Percentiles rank a stretch among this genome's conserved stretches.
Evolutionary conservation across 1,139 yeast species (phyloP).

Genomic region (Yamadazyma atmosphaerica): DNA sequence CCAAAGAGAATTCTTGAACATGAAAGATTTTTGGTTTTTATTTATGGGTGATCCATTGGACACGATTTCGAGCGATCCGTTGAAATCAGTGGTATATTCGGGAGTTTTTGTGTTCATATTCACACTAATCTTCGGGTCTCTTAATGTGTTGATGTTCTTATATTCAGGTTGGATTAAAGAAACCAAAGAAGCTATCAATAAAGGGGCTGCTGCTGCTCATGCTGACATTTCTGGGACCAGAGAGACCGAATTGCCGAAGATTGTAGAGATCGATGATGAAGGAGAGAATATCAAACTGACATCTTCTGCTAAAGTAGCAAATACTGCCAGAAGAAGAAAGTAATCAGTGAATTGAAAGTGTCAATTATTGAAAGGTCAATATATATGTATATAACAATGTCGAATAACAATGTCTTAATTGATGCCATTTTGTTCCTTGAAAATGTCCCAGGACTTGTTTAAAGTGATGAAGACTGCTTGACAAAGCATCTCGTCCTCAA

Average conservation of each 20-base stretch:
- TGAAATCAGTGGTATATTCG: conserved; percentile 49
- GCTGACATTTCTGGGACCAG: conserved; percentile 1
- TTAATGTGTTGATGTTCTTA: conserved; percentile 33
- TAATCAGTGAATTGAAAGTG: background rate
- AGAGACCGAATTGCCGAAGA: conserved; percentile 13
- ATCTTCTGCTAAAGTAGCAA: conserved; percentile 2
- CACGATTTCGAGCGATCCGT: conserved; percentile 45
- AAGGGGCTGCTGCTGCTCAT: conserved; percentile 10
- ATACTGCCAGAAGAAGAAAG: conserved; percentile 8
- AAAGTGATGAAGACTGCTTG: conserved; percentile 81
- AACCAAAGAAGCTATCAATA: conserved; percentile 18
- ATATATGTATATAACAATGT: background rate
- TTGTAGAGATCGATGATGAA: conserved; percentile 17
- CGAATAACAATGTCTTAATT: conserved; percentile 9
- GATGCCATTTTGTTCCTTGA: conserved; percentile 48
- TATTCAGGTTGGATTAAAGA: conserved; percentile 15
- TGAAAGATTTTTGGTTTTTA: conserved; percentile 33
- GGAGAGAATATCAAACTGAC: conserved; percentile 5
- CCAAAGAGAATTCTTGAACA: conserved; percentile 24
- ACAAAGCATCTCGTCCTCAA: conserved; percentile 82
- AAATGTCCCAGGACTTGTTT: conserved; percentile 89
- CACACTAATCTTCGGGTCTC: conserved; percentile 42
- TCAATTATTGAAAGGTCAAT: background rate
- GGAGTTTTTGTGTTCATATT: conserved; percentile 37
- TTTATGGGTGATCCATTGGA: conserved; percentile 43